These are phyloP conservation scores for Xerocomus nothofagi DNA, from an alignment of 1,284 basidiomycete genomes.

Conservation along the genomic window DNA sequence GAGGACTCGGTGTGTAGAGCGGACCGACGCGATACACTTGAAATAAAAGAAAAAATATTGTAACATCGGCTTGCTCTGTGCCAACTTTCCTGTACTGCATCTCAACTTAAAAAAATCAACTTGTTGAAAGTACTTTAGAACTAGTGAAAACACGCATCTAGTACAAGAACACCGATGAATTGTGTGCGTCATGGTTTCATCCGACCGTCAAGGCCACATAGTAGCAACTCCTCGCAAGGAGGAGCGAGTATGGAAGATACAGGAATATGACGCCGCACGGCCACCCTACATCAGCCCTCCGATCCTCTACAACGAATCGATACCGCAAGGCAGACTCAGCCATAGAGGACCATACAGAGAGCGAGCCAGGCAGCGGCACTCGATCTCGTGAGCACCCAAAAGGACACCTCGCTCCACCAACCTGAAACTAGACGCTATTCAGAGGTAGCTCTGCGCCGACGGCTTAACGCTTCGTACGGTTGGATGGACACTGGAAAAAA, in stretches of 20 bases:
- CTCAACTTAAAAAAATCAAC: too few species aligned
- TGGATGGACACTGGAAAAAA: slow-evolving; percentile 46
- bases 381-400: slow-evolving; percentile 67
- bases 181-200: slow-evolving; percentile 78
- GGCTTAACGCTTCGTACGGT: slow-evolving; percentile 45
- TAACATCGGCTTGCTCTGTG: too few species aligned
- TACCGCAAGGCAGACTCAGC: slow-evolving; percentile 48
- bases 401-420: slow-evolving; percentile 72
- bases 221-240: slow-evolving; percentile 48
- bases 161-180: neutral
- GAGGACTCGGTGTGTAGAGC: too few species aligned
- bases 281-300: slow-evolving; percentile 41
- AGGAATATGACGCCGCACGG: slow-evolving; percentile 72
- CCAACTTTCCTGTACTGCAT: too few species aligned
- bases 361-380: slow-evolving; percentile 44
- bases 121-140: too few species aligned
- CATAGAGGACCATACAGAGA: slow-evolving; percentile 22
- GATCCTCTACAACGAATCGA: slow-evolving; percentile 48
- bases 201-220: slow-evolving; percentile 77
- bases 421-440: slow-evolving; percentile 54
- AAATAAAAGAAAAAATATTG: too few species aligned
- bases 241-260: slow-evolving; percentile 61
- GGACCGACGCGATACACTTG: too few species aligned
- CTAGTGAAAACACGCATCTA: neutral
- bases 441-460: slow-evolving; percentile 27